These are phyloP conservation scores for Pseudomicrostroma phylloplanum DNA, from an alignment of 1,284 basidiomycete species.

Conservation along the genomic window DNA sequence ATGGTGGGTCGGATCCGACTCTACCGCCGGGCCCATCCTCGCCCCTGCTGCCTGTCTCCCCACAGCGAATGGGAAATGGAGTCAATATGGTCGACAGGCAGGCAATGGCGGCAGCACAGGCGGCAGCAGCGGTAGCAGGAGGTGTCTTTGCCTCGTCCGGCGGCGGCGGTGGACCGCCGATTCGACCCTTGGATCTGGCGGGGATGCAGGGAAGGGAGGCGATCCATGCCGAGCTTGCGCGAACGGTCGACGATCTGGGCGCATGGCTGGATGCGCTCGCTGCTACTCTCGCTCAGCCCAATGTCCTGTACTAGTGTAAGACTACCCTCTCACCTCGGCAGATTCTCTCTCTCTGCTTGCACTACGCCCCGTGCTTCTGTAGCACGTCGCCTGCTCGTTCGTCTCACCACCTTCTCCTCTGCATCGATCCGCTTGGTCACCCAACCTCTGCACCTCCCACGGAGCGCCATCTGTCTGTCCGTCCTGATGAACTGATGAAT, in stretches of 20 bases:
- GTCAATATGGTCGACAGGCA: too few relatives aligned
- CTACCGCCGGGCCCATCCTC: not conserved
- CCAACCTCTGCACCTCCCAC: too few relatives aligned
- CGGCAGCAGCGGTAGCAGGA: not conserved
- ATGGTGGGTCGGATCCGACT: conserved; percentile 15
- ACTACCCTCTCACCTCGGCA: too few relatives aligned
- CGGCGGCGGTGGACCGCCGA: conserved; percentile 46
- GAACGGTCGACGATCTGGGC: conserved; percentile 70
- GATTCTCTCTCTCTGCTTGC: too few relatives aligned
- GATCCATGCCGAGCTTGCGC: conserved; percentile 66
- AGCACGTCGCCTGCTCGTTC: too few relatives aligned
- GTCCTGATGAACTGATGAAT: too few relatives aligned
- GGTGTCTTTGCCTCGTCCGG: conserved; percentile 1
- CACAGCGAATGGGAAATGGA: too few relatives aligned
- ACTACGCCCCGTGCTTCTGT: too few relatives aligned
- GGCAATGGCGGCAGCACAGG: conserved; percentile 1
- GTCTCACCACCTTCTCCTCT: too few relatives aligned
- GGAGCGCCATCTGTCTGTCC: too few relatives aligned
- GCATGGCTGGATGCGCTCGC: conserved; percentile 72
- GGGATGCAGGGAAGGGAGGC: conserved; percentile 61
- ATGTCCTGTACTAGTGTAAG: too few relatives aligned
- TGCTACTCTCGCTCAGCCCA: not conserved
- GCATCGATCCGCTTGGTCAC: too few relatives aligned
- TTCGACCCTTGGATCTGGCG: conserved; percentile 65
- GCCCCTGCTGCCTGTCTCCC: not conserved